Conservation (phyloP, 805 yeast genomes). For the Cyberlindnera maritima region DNA sequence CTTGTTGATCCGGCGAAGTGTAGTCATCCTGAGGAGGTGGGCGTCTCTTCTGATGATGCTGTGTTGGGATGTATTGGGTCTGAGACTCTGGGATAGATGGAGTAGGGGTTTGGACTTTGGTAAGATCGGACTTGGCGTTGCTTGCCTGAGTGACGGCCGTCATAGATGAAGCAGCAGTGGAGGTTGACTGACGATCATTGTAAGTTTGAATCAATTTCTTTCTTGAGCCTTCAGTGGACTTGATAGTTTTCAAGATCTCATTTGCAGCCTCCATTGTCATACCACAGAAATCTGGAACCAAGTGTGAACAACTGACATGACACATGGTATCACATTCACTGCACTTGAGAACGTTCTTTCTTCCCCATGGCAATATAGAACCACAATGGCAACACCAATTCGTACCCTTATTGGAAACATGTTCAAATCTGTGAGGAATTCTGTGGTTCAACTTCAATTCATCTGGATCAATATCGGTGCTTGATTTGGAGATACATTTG, state of each 20-base stretch:
- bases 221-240: conserved; percentile 54
- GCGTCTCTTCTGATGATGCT: conserved; percentile 23
- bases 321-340: conserved; percentile 93
- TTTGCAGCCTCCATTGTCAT: conserved; percentile 98
- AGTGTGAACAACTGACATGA: conserved; percentile 86
- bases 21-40: conserved; percentile 22
- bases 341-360: conserved; percentile 89
- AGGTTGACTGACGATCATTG: conserved; percentile 17
- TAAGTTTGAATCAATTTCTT: conserved; percentile 21
- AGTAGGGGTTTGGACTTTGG: background rate
- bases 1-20: conserved; percentile 7
- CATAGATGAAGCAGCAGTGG: conserved; percentile 13
- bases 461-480: conserved; percentile 65
- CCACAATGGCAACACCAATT: conserved; percentile 99
- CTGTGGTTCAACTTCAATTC: conserved; percentile 88
- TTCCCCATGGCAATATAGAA: conserved; percentile 91
- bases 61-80: conserved; percentile 15
- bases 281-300: conserved; percentile 98
- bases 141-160: conserved; percentile 10
- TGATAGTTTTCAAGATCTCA: conserved; percentile 79
- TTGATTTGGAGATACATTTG: conserved; percentile 76
- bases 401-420: conserved; percentile 89
- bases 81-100: conserved; percentile 4
- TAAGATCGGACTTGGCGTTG: conserved; percentile 6
- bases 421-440: conserved; percentile 95